These are phyloP conservation scores for Murraya paniculata DNA, from an alignment of 345 rosid genomes.

Conservation along the genomic window DNA sequence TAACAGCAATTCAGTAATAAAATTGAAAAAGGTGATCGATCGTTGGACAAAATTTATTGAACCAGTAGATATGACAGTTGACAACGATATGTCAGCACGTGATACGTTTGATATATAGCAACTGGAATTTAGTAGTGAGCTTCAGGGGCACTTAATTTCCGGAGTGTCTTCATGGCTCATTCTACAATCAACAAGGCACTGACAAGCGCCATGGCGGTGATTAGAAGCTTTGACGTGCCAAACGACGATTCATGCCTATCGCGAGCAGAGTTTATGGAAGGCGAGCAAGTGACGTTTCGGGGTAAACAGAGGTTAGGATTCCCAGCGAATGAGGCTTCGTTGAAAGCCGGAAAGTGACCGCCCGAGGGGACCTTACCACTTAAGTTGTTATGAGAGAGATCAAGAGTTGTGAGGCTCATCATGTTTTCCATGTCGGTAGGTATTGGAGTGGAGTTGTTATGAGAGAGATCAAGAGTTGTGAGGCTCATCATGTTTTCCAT, in stretches of 20 bases:
- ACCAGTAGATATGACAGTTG: too few species aligned
- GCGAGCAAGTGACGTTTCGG: conserved; percentile 38
- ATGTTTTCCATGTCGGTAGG: conserved; percentile 60
- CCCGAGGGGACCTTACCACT: conserved; percentile 54
- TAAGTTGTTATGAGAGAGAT: conserved; percentile 67
- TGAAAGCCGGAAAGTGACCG: conserved; percentile 75
- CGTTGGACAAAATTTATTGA: too few species aligned
- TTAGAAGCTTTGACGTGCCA: conserved; percentile 36
- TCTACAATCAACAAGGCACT: conserved; percentile 30
- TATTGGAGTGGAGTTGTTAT: conserved; percentile 52
- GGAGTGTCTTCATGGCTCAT: too few species aligned
- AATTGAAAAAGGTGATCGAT: too few species aligned
- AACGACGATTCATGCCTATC: conserved; percentile 28
- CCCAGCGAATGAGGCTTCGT: conserved; percentile 59
- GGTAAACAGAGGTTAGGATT: conserved; percentile 62
- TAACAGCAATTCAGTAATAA: too few species aligned
- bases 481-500: conserved; percentile 68
- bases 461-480: conserved; percentile 68
- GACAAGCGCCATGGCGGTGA: conserved; percentile 35
- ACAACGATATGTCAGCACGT: too few species aligned
- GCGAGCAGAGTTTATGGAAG: conserved; percentile 10
- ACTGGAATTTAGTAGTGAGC: not conserved
- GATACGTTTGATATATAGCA: too few species aligned
- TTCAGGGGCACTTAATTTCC: not conserved
- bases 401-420: conserved; percentile 73